phyloP scores from a whole-genome alignment of 2,329 filamentous ascomycete genomes.

The Colletotrichum tropicale region DNA sequence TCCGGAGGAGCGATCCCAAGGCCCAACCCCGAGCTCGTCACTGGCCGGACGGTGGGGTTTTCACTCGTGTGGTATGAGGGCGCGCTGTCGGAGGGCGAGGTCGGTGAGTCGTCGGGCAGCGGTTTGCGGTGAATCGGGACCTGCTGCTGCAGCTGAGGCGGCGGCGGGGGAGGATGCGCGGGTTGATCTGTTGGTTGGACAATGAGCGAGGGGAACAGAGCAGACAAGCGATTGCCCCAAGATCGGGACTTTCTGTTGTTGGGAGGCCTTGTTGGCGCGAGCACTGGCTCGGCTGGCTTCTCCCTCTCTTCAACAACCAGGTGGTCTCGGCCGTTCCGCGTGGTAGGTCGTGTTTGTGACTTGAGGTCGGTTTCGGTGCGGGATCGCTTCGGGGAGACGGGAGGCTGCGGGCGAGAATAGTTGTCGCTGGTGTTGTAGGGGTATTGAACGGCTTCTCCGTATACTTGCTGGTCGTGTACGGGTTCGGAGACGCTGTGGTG shows the following conservation, averaged over 20 bases:
- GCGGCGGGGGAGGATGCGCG: conserved; percentile 15
- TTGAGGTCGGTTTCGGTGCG: conserved; percentile 9
- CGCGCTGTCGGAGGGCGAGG: conserved; percentile 15
- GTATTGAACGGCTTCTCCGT: neutral
- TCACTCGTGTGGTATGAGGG: conserved; percentile 10
- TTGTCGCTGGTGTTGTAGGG: neutral
- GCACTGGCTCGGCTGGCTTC: conserved; percentile 20
- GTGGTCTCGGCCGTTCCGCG: neutral
- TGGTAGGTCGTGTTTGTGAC: neutral
- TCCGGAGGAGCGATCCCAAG: conserved; percentile 3
- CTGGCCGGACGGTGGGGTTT: neutral
- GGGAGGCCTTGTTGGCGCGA: conserved; percentile 5
- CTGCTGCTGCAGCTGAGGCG: conserved; percentile 19
- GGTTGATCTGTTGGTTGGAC: conserved; percentile 32
- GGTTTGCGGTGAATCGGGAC: conserved; percentile 25
- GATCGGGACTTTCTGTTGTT: conserved; percentile 35
- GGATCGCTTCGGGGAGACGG: conserved; percentile 16
- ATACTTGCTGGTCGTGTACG: neutral
- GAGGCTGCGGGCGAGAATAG: neutral
- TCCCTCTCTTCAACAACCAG: conserved; percentile 6
- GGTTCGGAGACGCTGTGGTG: conserved; percentile 20
- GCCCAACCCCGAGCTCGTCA: neutral
- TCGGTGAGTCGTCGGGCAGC: conserved; percentile 5
- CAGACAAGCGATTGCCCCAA: conserved; percentile 40
- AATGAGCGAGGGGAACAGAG: conserved; percentile 42